Evolutionary conservation across 805 yeast genomes (phyloP).

Genomic region (Lachancea thermotolerans): DNA sequence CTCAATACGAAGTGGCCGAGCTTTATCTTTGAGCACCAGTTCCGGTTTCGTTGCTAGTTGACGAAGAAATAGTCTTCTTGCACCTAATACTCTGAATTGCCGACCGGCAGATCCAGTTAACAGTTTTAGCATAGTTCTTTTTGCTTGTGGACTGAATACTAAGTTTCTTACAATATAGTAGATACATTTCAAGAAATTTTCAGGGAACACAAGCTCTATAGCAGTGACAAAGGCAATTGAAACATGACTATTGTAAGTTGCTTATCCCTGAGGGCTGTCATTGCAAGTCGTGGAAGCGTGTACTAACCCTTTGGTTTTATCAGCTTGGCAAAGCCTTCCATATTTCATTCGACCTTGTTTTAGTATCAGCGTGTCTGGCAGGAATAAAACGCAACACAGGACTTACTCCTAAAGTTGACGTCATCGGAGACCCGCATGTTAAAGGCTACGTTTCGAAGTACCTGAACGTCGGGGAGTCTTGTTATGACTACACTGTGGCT

Average conservation of each 20-base stretch:
- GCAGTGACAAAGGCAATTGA: too few relatives aligned
- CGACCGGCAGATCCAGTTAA: not conserved
- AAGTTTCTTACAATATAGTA: too few relatives aligned
- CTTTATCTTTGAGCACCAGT: constrained; percentile 16
- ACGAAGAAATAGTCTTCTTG: not conserved
- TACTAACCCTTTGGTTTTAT: constrained; percentile 3
- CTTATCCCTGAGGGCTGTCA: too few relatives aligned
- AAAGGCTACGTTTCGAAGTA: constrained; percentile 55
- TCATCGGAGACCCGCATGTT: constrained; percentile 40
- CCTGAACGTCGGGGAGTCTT: constrained; percentile 77
- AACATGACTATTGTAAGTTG: constrained; percentile 8
- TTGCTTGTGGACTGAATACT: not conserved
- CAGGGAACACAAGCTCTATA: not conserved
- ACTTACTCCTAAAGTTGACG: constrained; percentile 48
- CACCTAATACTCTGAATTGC: not conserved
- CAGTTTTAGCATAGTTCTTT: not conserved
- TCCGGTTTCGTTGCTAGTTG: constrained; percentile 6
- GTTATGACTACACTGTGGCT: constrained; percentile 66
- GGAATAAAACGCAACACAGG: constrained; percentile 73
- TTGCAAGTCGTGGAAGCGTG: not conserved
- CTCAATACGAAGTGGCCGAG: constrained; percentile 55
- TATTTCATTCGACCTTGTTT: constrained; percentile 48
- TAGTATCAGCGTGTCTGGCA: constrained; percentile 61
- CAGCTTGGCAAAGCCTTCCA: constrained; percentile 52
- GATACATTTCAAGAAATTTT: not conserved